Evolutionary conservation across 148 eudicot genomes (phyloP).

Genomic region (Talinum fruticosum): DNA sequence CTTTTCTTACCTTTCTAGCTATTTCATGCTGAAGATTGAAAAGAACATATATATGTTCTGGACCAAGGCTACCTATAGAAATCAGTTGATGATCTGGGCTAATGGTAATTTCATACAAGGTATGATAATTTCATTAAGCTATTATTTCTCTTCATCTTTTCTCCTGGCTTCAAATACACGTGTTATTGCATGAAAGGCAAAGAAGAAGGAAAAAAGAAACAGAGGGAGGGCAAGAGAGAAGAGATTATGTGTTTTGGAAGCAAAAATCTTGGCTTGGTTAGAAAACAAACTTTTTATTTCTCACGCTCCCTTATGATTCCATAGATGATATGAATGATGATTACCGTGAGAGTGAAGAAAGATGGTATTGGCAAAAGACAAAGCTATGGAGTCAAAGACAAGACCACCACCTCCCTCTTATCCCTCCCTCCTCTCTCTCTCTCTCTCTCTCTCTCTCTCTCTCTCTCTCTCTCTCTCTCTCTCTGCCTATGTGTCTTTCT

Average conservation of each 20-base stretch:
- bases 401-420: conserved; percentile 23
- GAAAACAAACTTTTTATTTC: conserved; percentile 37
- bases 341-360: conserved; percentile 58
- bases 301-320: conserved; percentile 34
- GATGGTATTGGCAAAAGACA: conserved; percentile 34
- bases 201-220: conserved; percentile 2
- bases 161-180: conserved; percentile 47
- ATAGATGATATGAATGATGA: conserved; percentile 35
- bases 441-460: conserved; percentile 13
- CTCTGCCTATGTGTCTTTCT: conserved; percentile 13
- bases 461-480: neutral
- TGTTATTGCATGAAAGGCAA: conserved; percentile 32
- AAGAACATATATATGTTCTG: neutral
- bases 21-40: neutral
- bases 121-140: conserved; percentile 25
- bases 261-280: conserved; percentile 52
- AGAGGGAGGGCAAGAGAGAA: neutral
- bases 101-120: conserved; percentile 22
- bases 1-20: neutral
- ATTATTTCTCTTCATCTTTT: conserved; percentile 19
- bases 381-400: conserved; percentile 58
- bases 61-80: neutral
- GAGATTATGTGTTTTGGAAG: conserved; percentile 48
- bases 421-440: neutral
- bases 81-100: conserved; percentile 20